phyloP scores from a whole-genome alignment of 345 rosid genomes.

The Populus davidiana region DNA sequence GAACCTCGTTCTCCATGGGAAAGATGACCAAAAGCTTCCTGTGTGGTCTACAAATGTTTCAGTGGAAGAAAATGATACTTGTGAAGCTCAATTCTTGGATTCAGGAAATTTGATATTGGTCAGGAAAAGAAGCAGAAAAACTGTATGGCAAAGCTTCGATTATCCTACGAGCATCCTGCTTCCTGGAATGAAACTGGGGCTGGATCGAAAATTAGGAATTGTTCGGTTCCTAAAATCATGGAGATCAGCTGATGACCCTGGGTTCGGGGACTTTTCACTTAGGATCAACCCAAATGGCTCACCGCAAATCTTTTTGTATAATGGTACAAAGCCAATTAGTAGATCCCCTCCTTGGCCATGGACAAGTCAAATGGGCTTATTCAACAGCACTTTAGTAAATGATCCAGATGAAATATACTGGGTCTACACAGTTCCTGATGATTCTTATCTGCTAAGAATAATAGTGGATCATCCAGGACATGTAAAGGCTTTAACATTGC shows the following conservation, averaged over 20 bases:
- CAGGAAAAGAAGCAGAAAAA: neutral
- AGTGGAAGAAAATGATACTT: neutral
- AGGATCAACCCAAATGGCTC: neutral
- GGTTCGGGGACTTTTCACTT: neutral
- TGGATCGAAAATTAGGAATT: too few relatives aligned
- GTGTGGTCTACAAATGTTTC: constrained; percentile 13
- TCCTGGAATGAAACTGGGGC: neutral
- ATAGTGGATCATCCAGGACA: neutral
- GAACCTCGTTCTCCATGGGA: neutral
- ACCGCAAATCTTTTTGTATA: neutral
- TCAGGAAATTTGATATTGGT: constrained; percentile 9
- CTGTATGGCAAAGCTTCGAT: neutral
- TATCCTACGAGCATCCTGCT: too few relatives aligned
- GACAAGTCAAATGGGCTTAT: neutral
- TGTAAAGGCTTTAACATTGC: neutral
- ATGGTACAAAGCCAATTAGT: neutral
- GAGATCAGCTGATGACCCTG: neutral
- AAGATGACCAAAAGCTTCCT: neutral
- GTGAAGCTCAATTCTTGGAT: constrained; percentile 6
- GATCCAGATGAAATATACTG: neutral
- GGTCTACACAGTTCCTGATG: neutral
- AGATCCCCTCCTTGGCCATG: neutral
- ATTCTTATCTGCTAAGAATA: neutral
- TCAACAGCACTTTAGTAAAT: neutral
- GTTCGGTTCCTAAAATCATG: neutral